Evolutionary conservation across 305 asterid genomes (phyloP), one percentile per base, ranked within the genome.

Genomic region (Salvia sclarea): DNA sequence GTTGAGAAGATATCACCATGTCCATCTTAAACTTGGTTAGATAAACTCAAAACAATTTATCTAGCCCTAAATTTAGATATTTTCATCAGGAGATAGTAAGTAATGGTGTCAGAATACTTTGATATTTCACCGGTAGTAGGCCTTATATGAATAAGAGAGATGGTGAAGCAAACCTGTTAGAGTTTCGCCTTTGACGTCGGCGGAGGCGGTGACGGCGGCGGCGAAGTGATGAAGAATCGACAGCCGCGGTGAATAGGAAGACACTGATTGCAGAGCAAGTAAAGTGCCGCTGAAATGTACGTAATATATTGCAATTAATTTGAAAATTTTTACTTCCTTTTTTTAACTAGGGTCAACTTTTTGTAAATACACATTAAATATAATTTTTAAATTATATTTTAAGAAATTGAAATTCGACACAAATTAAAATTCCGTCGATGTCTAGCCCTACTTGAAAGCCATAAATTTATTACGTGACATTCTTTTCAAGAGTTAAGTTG

Each of bases 41-140:
- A 22, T 8, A 17, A 62, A 57, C 71, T 64, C 33, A 30, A 45
- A 45, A 70, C 38, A 43, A 61, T 63, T 40, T 56, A 33, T 6
- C 31, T 61, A 69, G 31, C 75, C 54, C 74, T 69, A 70, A 62
- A 50, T 37, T 37, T 64, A 48, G 49, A 66, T 40, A 65, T 16
- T 47, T 52, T 66, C 59, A 31, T 13, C 58, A 45, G 52, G 24
- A 24, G 25, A 3, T 6, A 38, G 68, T 8, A 6, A 38, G 68
- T 8, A 6, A 47, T 18, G 10, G 41, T 47, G 12, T 57, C n/a
- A 2, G 13, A 58, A 13, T 0, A 24, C 16, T 30, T 11, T 40
- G 33, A 57, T 38, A 61, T 12, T 65, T 40, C 30, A 49, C 4
- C 49, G n/a, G 28, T 11, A 14, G 58, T 44, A 49, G 37, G 40